These are phyloP conservation scores for Calamus simplicifolius DNA, from an alignment of 176 grass and related monocot genomes.

Conservation along the genomic window DNA sequence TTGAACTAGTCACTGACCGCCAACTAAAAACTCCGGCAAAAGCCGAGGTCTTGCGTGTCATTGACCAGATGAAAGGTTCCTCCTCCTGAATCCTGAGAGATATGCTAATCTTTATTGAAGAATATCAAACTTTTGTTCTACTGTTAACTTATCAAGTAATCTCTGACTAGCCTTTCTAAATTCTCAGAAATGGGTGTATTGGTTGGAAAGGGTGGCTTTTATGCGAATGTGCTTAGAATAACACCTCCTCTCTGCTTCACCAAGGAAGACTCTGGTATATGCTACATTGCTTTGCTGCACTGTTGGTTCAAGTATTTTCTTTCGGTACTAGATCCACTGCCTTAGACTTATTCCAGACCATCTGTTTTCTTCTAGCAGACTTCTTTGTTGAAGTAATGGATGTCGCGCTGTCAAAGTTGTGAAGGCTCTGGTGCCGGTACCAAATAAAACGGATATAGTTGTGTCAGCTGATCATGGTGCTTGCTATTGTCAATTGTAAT, in stretches of 20 bases:
- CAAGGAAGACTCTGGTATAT: conserved; percentile 73
- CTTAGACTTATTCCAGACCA: too few species aligned
- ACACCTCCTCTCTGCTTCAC: conserved; percentile 89
- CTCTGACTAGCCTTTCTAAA: neutral
- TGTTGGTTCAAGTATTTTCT: neutral
- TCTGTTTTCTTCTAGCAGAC: conserved; percentile 41
- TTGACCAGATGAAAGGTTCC: conserved; percentile 91
- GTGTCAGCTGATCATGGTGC: too few species aligned
- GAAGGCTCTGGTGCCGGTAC: conserved; percentile 1
- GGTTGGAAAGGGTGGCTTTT: conserved; percentile 85
- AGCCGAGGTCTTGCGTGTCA: conserved; percentile 58
- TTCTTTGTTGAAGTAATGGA: conserved; percentile 74
- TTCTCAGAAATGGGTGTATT: conserved; percentile 78
- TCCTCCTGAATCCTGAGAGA: too few species aligned
- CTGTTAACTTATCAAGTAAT: neutral
- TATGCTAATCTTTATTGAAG: too few species aligned
- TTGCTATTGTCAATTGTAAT: too few species aligned
- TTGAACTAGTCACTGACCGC: conserved; percentile 76
- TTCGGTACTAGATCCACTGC: too few species aligned
- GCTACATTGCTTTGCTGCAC: neutral
- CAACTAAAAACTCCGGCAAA: conserved; percentile 74
- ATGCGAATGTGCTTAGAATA: conserved; percentile 94
- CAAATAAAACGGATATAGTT: neutral
- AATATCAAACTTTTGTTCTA: neutral
- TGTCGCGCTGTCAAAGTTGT: conserved; percentile 71